Conservation (phyloP, 768 basidiomycete species). For the Mycena venus region DNA sequence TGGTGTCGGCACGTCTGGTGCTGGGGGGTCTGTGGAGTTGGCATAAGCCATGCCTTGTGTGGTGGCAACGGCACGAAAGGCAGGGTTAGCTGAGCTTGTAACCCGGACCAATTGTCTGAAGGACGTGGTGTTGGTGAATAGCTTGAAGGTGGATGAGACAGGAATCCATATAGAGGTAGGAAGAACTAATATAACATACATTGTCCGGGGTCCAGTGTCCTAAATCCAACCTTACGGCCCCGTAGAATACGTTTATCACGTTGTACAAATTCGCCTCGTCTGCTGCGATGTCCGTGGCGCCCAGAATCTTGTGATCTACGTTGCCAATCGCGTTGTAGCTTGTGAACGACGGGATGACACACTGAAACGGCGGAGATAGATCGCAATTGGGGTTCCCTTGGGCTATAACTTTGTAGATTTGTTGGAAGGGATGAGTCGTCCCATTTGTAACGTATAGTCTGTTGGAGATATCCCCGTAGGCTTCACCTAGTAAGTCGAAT, state of each 20-base stretch:
- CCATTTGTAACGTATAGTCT: constrained; percentile 5
- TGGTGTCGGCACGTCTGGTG: constrained; percentile 12
- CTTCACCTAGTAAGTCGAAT: constrained; percentile 9
- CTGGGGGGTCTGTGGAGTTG: background rate
- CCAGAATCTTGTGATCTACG: constrained; percentile 17
- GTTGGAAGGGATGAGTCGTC: background rate
- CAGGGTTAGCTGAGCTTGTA: background rate
- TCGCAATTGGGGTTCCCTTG: constrained; percentile 11
- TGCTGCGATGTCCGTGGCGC: background rate
- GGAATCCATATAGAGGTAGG: background rate
- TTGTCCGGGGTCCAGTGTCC: constrained; percentile 27
- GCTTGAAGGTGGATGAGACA: constrained; percentile 1
- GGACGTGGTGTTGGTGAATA: constrained; percentile 28
- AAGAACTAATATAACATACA: constrained; percentile 6
- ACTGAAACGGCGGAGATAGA: background rate
- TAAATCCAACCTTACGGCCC: constrained; percentile 23
- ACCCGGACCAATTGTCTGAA: constrained; percentile 10
- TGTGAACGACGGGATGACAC: constrained; percentile 3
- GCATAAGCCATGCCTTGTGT: constrained; percentile 23
- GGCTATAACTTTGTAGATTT: constrained; percentile 16
- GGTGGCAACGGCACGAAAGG: constrained; percentile 17
- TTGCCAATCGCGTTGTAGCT: constrained; percentile 24
- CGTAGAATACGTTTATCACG: constrained; percentile 19
- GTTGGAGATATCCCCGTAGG: constrained; percentile 10
- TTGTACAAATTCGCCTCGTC: constrained; percentile 17